Percentiles rank a stretch among this genome's conserved stretches.
Evolutionary conservation across 2,329 filamentous ascomycete genomes (phyloP).

Genomic region (Diplodia scrobiculata): DNA sequence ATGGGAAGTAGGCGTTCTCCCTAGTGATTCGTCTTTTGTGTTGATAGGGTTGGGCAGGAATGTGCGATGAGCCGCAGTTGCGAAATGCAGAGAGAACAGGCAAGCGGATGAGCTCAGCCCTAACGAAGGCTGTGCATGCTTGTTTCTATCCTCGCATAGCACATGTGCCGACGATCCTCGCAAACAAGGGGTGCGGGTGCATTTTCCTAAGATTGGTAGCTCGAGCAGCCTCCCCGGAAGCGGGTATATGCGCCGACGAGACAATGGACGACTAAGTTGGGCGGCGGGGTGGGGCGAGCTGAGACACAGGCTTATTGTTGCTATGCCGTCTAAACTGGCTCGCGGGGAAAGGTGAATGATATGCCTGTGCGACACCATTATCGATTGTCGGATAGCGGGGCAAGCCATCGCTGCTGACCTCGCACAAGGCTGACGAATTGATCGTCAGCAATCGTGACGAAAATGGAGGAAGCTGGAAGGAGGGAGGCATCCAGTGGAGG

Average conservation of each 20-base stretch:
- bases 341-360: background rate
- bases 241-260: background rate
- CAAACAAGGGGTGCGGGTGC: background rate
- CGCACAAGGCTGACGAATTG: background rate
- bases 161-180: background rate
- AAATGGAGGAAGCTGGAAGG: background rate
- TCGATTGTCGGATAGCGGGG: background rate
- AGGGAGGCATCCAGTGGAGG: too few species aligned
- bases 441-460: background rate
- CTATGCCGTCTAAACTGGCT: background rate
- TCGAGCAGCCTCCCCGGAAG: background rate
- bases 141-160: background rate
- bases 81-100: background rate
- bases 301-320: background rate
- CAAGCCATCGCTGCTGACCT: background rate
- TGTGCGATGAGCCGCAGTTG: background rate
- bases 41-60: background rate
- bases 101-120: constrained; percentile 1
- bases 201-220: background rate
- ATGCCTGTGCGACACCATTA: background rate
- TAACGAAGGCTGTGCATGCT: background rate
- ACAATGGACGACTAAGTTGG: background rate
- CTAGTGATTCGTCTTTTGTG: background rate
- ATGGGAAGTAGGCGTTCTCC: background rate
- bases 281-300: background rate